Evolutionary conservation across 2,329 filamentous ascomycete species (phyloP).

Genomic region (Colletotrichum sansevieriae): DNA sequence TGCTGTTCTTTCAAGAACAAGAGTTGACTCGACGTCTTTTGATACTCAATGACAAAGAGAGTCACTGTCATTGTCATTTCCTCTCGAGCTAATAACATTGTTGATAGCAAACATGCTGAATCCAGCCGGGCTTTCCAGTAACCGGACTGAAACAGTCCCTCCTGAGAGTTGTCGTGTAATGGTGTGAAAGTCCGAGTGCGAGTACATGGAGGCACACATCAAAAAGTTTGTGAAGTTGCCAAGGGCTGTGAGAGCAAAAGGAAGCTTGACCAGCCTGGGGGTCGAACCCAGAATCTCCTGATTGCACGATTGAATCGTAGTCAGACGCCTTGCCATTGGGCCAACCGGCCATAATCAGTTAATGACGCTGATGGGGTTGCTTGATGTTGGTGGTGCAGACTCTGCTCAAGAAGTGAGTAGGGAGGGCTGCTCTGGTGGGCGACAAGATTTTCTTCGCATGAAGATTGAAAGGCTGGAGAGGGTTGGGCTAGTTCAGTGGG

Average conservation of each 20-base stretch:
- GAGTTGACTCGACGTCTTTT: conserved; percentile 1
- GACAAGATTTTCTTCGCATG: conserved; percentile 26
- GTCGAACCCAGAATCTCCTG: conserved; percentile 43
- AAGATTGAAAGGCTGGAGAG: neutral
- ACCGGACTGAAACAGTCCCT: too few relatives aligned
- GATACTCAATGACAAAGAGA: neutral
- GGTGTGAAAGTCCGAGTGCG: too few relatives aligned
- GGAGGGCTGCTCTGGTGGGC: neutral
- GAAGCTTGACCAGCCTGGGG: conserved; percentile 39
- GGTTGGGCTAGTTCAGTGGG: conserved; percentile 20
- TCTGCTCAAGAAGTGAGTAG: neutral
- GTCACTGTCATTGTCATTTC: neutral
- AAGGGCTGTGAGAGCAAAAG: neutral
- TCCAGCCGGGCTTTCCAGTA: too few relatives aligned
- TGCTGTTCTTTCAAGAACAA: neutral
- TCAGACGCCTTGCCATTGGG: conserved; percentile 59
- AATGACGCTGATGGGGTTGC: neutral
- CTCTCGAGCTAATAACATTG: neutral
- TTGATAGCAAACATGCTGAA: too few relatives aligned
- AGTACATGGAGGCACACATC: too few relatives aligned
- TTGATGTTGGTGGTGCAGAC: neutral
- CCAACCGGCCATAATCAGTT: conserved; percentile 43
- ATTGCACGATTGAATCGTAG: conserved; percentile 48
- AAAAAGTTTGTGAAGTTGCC: neutral
- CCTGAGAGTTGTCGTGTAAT: too few relatives aligned